A percentile compares a stretch with the other conserved stretches of the same genome.
Conservation (phyloP, 345 rosid species). For the Punica granatum region DNA sequence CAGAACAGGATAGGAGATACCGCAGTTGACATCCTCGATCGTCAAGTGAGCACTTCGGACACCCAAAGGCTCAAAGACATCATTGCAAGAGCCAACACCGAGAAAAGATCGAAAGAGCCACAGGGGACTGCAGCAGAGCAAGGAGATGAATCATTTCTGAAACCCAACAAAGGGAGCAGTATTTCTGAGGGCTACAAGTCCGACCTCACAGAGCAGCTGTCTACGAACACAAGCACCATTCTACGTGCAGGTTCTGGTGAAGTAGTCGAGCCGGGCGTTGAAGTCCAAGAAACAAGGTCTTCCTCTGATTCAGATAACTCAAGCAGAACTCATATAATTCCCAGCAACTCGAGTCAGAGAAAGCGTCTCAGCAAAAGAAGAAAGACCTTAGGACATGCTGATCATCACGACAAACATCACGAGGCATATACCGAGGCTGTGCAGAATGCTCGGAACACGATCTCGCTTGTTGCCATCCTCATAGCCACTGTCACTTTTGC, state of each 20-base stretch:
- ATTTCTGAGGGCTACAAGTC: background rate
- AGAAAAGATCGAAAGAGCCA: background rate
- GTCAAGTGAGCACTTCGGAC: background rate
- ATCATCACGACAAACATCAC: slow-evolving; percentile 21
- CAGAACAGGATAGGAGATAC: slow-evolving; percentile 1
- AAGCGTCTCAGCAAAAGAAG: background rate
- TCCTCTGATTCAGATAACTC: background rate
- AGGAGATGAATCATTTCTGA: background rate
- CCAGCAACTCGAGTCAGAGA: background rate
- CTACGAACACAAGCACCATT: background rate
- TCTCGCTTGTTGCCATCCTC: slow-evolving; percentile 44
- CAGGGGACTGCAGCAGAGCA: background rate
- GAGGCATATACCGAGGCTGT: slow-evolving; percentile 40
- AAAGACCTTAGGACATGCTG: background rate
- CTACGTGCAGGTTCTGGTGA: background rate
- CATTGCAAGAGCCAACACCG: background rate
- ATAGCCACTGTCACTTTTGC: slow-evolving; percentile 60
- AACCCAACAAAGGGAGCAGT: background rate
- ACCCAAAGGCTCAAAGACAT: background rate
- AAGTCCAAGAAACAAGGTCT: background rate
- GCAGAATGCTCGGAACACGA: slow-evolving; percentile 58
- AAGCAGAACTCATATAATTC: background rate
- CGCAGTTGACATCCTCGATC: background rate
- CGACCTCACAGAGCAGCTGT: background rate
- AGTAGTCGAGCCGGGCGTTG: background rate